phyloP scores from a whole-genome alignment of 1,284 basidiomycete species.

The Sanghuangporus sanghuang region DNA sequence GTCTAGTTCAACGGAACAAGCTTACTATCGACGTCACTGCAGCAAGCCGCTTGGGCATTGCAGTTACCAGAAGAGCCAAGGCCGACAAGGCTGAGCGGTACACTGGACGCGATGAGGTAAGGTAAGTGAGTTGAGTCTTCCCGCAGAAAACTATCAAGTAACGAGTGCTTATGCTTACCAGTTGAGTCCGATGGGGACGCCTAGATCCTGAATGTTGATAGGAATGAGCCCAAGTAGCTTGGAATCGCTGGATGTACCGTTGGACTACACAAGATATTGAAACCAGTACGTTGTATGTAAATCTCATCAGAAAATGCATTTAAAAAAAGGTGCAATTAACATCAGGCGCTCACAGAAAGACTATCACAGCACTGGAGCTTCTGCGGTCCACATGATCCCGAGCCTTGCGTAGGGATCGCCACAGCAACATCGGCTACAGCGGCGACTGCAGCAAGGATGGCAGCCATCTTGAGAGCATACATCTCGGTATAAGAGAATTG shows the following conservation, averaged over 20 bases:
- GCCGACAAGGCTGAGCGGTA: slow-evolving; percentile 3
- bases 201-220: not conserved
- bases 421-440: too few species aligned
- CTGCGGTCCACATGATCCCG: too few species aligned
- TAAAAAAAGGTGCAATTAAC: too few species aligned
- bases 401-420: too few species aligned
- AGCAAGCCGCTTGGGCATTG: slow-evolving; percentile 8
- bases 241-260: not conserved
- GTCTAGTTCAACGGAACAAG: too few species aligned
- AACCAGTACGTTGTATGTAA: not conserved
- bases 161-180: slow-evolving; percentile 5
- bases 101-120: not conserved
- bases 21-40: slow-evolving; percentile 1
- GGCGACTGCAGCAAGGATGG: too few species aligned
- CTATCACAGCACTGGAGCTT: too few species aligned
- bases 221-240: not conserved
- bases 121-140: not conserved
- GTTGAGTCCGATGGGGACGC: slow-evolving; percentile 7
- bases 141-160: not conserved
- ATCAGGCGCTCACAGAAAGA: too few species aligned
- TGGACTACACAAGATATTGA: not conserved
- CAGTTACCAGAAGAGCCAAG: slow-evolving; percentile 4
- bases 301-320: too few species aligned
- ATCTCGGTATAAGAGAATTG: too few species aligned
- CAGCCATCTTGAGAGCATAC: too few species aligned